Conservation (phyloP, 371 early-diverging fungal species). For the Massospora cicadina region DNA sequence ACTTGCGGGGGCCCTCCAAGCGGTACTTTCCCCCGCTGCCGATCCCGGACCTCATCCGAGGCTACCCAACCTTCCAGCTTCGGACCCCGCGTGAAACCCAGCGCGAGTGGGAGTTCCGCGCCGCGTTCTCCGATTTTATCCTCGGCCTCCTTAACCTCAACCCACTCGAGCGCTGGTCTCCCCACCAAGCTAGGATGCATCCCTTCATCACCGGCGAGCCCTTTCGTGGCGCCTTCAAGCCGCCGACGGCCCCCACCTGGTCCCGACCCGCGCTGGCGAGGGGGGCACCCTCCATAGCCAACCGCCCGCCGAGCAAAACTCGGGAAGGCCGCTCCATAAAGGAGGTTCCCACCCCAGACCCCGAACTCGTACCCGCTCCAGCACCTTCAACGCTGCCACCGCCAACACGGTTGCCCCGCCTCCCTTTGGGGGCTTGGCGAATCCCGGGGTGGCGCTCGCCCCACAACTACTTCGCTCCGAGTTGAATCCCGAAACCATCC, state of each 20-base stretch:
- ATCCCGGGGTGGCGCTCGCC: not conserved
- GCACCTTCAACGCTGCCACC: not conserved
- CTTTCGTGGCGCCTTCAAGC: conserved; percentile 36
- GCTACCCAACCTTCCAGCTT: conserved; percentile 54
- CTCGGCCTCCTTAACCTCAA: conserved; percentile 70
- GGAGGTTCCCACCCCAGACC: not conserved
- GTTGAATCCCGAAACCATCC: not conserved
- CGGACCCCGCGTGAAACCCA: conserved; percentile 41
- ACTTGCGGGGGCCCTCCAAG: conserved; percentile 67
- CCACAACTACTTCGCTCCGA: not conserved
- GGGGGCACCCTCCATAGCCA: not conserved
- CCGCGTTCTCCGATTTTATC: conserved; percentile 74
- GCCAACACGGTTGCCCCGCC: not conserved
- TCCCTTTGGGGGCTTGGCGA: not conserved
- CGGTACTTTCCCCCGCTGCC: conserved; percentile 63
- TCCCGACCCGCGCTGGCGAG: not conserved
- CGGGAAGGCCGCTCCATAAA: not conserved
- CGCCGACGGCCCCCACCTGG: conserved; percentile 14
- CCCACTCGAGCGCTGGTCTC: conserved; percentile 83
- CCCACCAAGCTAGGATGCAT: conserved; percentile 78
- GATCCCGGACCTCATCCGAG: conserved; percentile 57
- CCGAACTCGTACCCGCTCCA: not conserved
- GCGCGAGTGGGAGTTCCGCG: conserved; percentile 48
- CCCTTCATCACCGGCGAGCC: conserved; percentile 86
- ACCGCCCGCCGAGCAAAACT: not conserved